Base-by-base conservation (phyloP, 345 rosid species). In the Corymbia maculata region DNA sequence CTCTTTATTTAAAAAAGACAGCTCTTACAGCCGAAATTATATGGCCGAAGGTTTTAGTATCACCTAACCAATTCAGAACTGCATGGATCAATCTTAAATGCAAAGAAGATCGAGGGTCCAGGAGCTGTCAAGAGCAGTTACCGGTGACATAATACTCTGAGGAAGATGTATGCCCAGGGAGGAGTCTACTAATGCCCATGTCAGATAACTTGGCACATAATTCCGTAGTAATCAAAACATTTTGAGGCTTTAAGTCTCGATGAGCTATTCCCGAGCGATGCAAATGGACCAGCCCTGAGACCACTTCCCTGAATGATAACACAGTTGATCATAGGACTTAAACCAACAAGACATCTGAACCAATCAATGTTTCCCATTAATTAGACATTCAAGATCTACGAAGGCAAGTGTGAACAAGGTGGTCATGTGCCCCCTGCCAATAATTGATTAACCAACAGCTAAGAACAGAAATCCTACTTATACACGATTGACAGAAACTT, bases 181-280 rank as follows among this genome's bases (percentile, higher is more conserved):
- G 92, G 89, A 95, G 98, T 90, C 90, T 96, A 94, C 98, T 97
- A 87, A 96, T 95, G 85, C 99, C 98, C 98, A 96, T 97, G 91
- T 97, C 98, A 86, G 98, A 96, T 88, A 96, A 95, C 92, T 96
- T 95, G 47, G 98, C 98, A 89, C 95, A 92, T 87, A 94, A 90
- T 68, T 94, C 98, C 93, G 91, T 95, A 68, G 90, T 90, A 86
- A 97, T 95, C 88, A 97, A 90, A 52, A 97, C 98, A 91, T 96
- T 96, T 91, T 97, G 99, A 86, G 99, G 99, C 93, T 97, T 97
- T 91, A 97, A 89, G 86, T 96, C 99, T 9, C 98, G 94, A 85
- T 97, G 99, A 89, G 96, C 92, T 79, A 97, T 96, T 86, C 98
- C 99, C 89, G 96, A 89, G 80, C 95, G 96, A 86, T 97, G 99